Percentiles rank a stretch among this genome's conserved stretches.
Evolutionary conservation across 108 stramenopile species (phyloP).

Genomic region (Chaetoceros muelleri): DNA sequence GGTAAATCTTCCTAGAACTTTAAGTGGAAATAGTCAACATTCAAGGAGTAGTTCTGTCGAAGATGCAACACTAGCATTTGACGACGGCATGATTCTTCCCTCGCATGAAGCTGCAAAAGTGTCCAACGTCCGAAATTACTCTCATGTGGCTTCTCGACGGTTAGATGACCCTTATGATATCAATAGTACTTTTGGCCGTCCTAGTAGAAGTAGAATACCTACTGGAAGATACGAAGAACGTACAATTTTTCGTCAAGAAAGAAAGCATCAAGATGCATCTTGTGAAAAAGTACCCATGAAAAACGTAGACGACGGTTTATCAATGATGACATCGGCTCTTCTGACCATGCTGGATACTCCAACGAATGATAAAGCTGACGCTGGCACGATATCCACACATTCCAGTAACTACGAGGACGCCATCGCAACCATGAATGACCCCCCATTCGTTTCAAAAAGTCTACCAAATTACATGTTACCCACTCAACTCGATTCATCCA

Average conservation of each 20-base stretch:
- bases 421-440: neutral
- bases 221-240: neutral
- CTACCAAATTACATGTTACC: neutral
- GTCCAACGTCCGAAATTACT: neutral
- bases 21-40: neutral
- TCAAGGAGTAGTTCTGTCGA: no score
- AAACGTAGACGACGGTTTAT: slow-evolving; percentile 56
- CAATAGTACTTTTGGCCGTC: neutral
- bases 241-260: neutral
- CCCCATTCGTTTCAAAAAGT: neutral
- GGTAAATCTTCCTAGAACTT: no score
- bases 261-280: neutral
- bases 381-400: neutral
- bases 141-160: neutral
- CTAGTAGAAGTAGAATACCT: no score
- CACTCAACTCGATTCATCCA: no score
- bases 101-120: neutral
- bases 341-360: slow-evolving; percentile 73
- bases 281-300: no score
- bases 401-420: neutral
- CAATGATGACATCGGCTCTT: slow-evolving; percentile 78
- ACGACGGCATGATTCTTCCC: neutral
- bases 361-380: neutral
- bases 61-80: neutral
- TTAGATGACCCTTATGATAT: neutral